Evolutionary conservation across 2,329 filamentous ascomycete genomes (phyloP).

Genomic region (Bipolaris bicolor): DNA sequence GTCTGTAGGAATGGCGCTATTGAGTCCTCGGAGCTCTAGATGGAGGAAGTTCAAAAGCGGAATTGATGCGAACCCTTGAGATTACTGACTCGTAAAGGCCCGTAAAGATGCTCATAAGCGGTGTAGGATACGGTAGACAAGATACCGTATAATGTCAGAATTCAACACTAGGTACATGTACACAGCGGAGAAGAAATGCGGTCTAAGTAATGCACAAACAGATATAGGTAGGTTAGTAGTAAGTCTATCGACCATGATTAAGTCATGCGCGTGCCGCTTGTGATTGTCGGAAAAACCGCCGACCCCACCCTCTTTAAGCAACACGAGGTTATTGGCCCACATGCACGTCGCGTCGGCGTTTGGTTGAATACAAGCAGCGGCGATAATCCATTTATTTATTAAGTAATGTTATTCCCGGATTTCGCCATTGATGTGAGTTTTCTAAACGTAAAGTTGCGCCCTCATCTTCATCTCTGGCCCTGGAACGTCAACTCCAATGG

Average conservation of each 20-base stretch:
- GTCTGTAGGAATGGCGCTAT: too few relatives aligned
- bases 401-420: conserved; percentile 2
- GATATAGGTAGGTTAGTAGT: background rate
- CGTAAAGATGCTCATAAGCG: too few relatives aligned
- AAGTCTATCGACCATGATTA: background rate
- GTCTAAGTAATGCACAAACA: background rate
- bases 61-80: too few relatives aligned
- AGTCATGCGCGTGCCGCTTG: background rate
- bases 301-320: background rate
- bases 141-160: too few relatives aligned
- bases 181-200: background rate
- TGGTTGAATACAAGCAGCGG: background rate
- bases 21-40: too few relatives aligned
- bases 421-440: background rate
- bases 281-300: conserved; percentile 9
- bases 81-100: too few relatives aligned
- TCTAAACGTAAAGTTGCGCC: background rate
- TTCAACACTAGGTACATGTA: background rate
- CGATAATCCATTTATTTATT: background rate
- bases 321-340: background rate
- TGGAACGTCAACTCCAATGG: background rate
- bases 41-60: too few relatives aligned
- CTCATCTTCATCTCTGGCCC: background rate
- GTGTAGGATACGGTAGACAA: too few relatives aligned
- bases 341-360: background rate